phyloP scores from a whole-genome alignment of 805 yeast species.

The Teunomyces aglyptinius region DNA sequence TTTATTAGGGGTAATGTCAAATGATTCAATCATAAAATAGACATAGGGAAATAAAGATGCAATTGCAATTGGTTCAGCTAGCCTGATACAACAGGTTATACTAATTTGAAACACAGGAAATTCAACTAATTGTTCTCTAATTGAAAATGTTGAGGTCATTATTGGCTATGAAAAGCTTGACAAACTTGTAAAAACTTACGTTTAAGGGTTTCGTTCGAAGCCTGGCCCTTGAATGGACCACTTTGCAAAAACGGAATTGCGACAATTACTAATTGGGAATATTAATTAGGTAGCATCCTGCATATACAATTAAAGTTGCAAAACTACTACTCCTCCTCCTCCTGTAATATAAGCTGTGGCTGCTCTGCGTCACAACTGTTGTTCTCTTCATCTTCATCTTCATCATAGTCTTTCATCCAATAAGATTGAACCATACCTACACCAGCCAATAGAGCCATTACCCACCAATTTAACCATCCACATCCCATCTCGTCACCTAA shows the following conservation, averaged over 20 bases:
- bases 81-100: slow-evolving; percentile 43
- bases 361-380: neutral
- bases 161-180: neutral
- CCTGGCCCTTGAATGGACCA: neutral
- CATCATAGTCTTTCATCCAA: slow-evolving; percentile 27
- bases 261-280: neutral
- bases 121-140: slow-evolving; percentile 51
- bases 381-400: slow-evolving; percentile 21
- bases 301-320: neutral
- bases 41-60: slow-evolving; percentile 64
- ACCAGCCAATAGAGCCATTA: slow-evolving; percentile 25
- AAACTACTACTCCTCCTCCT: neutral
- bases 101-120: slow-evolving; percentile 54
- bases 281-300: neutral
- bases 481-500: slow-evolving; percentile 23
- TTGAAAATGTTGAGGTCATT: neutral
- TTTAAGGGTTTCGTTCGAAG: neutral
- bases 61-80: slow-evolving; percentile 63
- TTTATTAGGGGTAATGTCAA: slow-evolving; percentile 45
- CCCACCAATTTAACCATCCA: slow-evolving; percentile 38
- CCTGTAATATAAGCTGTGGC: neutral
- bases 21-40: slow-evolving; percentile 61
- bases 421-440: slow-evolving; percentile 29
- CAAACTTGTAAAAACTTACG: neutral
- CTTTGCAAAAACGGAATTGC: neutral